Base-by-base conservation (phyloP, 106 monocot genomes). In the Apostasia shenzhenica region DNA sequence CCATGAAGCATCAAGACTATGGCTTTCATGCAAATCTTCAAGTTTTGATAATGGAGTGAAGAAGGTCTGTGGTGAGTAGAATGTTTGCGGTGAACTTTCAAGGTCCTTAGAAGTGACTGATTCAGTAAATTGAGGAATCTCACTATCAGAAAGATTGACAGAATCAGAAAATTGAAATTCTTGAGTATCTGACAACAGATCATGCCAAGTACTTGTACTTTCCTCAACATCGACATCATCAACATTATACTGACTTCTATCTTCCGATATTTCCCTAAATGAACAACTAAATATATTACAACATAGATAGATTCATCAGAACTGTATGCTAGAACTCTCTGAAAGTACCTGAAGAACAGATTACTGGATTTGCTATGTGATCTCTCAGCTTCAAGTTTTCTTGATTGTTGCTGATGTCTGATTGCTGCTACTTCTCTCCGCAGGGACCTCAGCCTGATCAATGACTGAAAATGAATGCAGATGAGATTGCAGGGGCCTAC, bases 1-100 rank as follows among this genome's bases (percentile, higher is more conserved):
- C 48, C 64, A 58, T 66, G 47, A 47, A 64, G 50, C 6, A 56
- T 63, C 60, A 10, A 67, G 40, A 59, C 43, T 67, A 11, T 10
- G 44, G 13, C 37, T 44, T 62, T 45, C 62, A 3, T 62, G 62
- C 8, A 62, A 13, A 45, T n/a, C 61, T 3, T 62, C 62, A 43
- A 4, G 39, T 44, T 44, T 62, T 4, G 60, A 41, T 60, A 11
- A 42, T 60, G 60, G 6, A 8, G 42, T 60, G 42, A 60, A 42
- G 41, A 60, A 60, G 41, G 60, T 41, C 42, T 60, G 8, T 43
- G 42, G 9, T 0, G 50, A 50, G 50, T 5, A 8, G 8, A 50
- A 50, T 4, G 50, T 8, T 50, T 50, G 50, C 8, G 50, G 50
- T 4, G 60, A 60, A 41, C 60, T 2, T 60, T 41, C 41, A 8